Conservation (phyloP, 768 basidiomycete species). For the Lactarius hengduanensis region DNA sequence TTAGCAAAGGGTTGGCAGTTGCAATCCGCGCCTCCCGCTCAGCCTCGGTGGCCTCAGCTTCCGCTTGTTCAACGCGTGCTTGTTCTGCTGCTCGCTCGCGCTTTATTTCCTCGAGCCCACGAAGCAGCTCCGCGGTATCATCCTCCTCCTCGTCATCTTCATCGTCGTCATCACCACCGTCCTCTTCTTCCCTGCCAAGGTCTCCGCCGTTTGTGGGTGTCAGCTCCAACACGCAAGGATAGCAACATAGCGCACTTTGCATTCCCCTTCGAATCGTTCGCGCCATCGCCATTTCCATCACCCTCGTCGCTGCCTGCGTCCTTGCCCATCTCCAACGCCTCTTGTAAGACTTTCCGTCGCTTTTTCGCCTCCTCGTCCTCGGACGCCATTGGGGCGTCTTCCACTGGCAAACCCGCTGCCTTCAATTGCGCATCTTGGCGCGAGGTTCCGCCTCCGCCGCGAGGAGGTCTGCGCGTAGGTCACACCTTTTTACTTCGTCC, state of each 20-base stretch:
- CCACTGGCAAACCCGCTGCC: conserved; percentile 59
- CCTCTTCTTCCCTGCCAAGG: conserved; percentile 36
- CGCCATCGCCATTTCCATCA: conserved; percentile 42
- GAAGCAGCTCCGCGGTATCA: conserved; percentile 89
- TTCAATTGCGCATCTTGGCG: conserved; percentile 93
- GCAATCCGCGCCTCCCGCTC: conserved; percentile 82
- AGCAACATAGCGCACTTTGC: conserved; percentile 2
- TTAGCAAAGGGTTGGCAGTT: conserved; percentile 81
- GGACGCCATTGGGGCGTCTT: conserved; percentile 38
- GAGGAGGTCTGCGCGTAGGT: conserved; percentile 79
- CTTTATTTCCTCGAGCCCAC: conserved; percentile 98
- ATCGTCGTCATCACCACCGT: conserved; percentile 49
- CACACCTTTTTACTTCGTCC: conserved; percentile 65
- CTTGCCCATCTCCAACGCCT: conserved; percentile 83
- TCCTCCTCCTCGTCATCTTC: conserved; percentile 72
- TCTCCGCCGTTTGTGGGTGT: background rate
- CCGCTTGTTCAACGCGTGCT: conserved; percentile 73
- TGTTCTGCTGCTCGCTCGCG: conserved; percentile 94
- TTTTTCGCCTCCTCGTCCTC: conserved; percentile 70
- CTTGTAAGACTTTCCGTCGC: conserved; percentile 82
- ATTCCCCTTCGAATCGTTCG: conserved; percentile 21
- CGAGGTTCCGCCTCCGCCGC: conserved; percentile 83
- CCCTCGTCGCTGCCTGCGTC: conserved; percentile 83
- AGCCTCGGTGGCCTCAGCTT: conserved; percentile 57
- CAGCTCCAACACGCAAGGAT: background rate